Base-by-base conservation (phyloP, 2,329 filamentous ascomycete genomes). In the Cercospora sojina region DNA sequence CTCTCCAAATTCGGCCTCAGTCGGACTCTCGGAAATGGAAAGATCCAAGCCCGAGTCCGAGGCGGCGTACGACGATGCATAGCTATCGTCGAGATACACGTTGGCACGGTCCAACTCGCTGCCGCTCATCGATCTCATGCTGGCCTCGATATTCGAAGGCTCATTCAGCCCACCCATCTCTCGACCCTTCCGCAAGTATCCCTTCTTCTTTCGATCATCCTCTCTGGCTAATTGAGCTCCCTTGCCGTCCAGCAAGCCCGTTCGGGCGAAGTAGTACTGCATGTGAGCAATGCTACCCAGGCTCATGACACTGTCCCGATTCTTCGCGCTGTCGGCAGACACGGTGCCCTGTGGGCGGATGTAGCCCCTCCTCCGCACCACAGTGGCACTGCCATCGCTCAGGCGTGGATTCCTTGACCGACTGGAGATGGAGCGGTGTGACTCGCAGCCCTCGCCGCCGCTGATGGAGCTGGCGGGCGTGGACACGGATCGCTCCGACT, bases 251-350 rank as follows among this genome's bases (percentile, higher is more conserved):
- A 99, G 82, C 70, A 99, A 81, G 5, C 95, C 95, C 0, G 95
- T 99, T 67, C 95, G 86, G 38, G 95, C 94, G 81, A 99, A 99
- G 80, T 98, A 99, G 81, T 98, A 97, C 79, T 99, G 95, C 75
- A 99, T 83, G 81, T 99, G 95, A 64, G 93, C 92, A 74, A 99
- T 99, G 79, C 93, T 97, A 63, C 95, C 95, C 69, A 99, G 81
- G 76, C 92, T 97, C 87, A 98, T 90, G 71, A 99, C 95, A 77
- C 93, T 97, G 78, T 99, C 94, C 69, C 95, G 86, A 59, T 92
- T 92, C 76, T 88, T 89, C 56, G 95, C 95, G 64, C 93, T 97
- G 67, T 91, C 90, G 27, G 95, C 92, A 78, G 98, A 99, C 74
- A 93, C 87, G 60, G 91, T 96, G 62, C 89, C 91, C 77, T 93